A percentile compares a stretch with the other conserved stretches of the same genome.
Evolutionary conservation across 2,329 filamentous ascomycete species (phyloP).

Genomic region (Epichloe coenophiala): DNA sequence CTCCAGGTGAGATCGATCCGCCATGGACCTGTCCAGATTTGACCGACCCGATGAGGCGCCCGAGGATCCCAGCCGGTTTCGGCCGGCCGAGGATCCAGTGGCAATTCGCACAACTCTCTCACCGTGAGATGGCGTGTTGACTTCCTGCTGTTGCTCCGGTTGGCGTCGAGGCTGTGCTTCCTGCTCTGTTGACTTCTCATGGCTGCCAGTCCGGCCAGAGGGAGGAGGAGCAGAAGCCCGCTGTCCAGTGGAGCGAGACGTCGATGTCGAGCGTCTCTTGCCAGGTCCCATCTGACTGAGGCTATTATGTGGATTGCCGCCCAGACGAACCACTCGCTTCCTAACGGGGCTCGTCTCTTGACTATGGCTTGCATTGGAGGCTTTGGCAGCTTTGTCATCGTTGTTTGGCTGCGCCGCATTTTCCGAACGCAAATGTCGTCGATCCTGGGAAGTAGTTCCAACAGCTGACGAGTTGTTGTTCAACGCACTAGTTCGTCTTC

Average conservation of each 20-base stretch:
- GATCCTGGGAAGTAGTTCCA: constrained; percentile 27
- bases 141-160: constrained; percentile 23
- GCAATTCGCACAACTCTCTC: constrained; percentile 42
- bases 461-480: constrained; percentile 25
- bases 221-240: constrained; percentile 17
- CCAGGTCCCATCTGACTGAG: constrained; percentile 25
- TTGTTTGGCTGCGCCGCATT: constrained; percentile 27
- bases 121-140: constrained; percentile 41
- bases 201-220: constrained; percentile 25
- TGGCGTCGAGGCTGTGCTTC: constrained; percentile 15
- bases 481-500: constrained; percentile 35
- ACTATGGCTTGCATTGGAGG: constrained; percentile 14
- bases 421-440: constrained; percentile 32
- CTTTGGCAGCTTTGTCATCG: constrained; percentile 10
- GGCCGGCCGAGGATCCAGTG: constrained; percentile 35
- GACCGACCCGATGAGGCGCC: constrained; percentile 24
- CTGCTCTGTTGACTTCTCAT: constrained; percentile 28
- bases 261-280: constrained; percentile 37
- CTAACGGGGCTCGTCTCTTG: constrained; percentile 38
- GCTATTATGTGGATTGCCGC: constrained; percentile 34
- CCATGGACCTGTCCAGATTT: constrained; percentile 18
- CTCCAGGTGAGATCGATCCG: constrained; percentile 23
- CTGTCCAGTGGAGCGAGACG: constrained; percentile 22
- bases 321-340: constrained; percentile 45
- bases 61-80: constrained; percentile 22